Conservation (phyloP, 179 eudicot species). For the Beta macrorhiza region DNA sequence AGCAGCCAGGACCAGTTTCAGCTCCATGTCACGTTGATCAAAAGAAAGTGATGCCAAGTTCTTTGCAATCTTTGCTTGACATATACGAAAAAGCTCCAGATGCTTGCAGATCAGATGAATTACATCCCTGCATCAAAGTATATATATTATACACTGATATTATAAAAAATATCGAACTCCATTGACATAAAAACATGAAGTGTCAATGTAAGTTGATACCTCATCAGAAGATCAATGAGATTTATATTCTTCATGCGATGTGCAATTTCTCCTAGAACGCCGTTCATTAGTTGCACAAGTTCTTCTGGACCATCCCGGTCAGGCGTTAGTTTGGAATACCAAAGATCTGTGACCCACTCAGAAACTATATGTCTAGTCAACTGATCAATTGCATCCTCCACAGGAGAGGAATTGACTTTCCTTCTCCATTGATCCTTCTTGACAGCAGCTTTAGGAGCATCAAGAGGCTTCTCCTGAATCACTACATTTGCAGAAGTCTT, state of each 20-base stretch:
- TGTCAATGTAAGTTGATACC: slow-evolving; percentile 42
- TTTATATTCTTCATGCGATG: slow-evolving; percentile 70
- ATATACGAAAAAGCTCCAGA: slow-evolving; percentile 76
- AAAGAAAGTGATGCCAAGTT: slow-evolving; percentile 48
- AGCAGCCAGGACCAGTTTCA: slow-evolving; percentile 59
- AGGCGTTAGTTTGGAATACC: slow-evolving; percentile 88
- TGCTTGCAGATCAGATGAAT: slow-evolving; percentile 67
- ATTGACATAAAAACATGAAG: slow-evolving; percentile 17
- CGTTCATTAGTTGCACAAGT: slow-evolving; percentile 74
- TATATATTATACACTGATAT: slow-evolving; percentile 20
- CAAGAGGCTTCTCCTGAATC: slow-evolving; percentile 45
- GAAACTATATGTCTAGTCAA: slow-evolving; percentile 80
- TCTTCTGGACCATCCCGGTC: slow-evolving; percentile 95
- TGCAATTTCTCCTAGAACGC: slow-evolving; percentile 84
- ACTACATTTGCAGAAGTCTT: slow-evolving; percentile 41
- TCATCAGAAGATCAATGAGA: slow-evolving; percentile 87
- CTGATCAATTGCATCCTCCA: slow-evolving; percentile 87
- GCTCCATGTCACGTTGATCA: slow-evolving; percentile 68
- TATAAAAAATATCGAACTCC: neutral
- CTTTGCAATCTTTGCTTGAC: slow-evolving; percentile 66
- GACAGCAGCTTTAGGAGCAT: slow-evolving; percentile 35
- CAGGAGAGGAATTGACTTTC: slow-evolving; percentile 83
- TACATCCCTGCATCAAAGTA: slow-evolving; percentile 69
- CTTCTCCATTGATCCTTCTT: slow-evolving; percentile 74
- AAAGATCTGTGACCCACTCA: slow-evolving; percentile 97